Conservation (phyloP, 139 green algal species). For the Chlorokybus atmophyticus region DNA sequence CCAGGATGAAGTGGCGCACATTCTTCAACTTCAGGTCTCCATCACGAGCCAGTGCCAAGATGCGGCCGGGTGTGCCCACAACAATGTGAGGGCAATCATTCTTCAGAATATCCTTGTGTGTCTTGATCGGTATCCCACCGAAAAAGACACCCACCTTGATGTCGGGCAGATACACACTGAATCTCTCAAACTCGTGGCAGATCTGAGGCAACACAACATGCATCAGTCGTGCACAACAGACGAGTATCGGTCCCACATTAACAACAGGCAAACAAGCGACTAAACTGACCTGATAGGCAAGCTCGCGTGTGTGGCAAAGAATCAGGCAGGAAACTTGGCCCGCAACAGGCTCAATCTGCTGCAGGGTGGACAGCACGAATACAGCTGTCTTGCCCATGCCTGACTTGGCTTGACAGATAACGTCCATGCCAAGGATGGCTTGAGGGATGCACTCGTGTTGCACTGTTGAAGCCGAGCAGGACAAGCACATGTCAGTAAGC, state of each 20-base stretch:
- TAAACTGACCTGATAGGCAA: slow-evolving; percentile 74
- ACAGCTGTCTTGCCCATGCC: slow-evolving; percentile 99
- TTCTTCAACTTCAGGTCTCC: slow-evolving; percentile 62
- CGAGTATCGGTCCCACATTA: too few species aligned
- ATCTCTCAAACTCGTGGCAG: slow-evolving; percentile 92
- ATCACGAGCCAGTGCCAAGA: slow-evolving; percentile 63
- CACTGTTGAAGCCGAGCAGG: slow-evolving; percentile 47
- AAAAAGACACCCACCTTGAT: slow-evolving; percentile 89
- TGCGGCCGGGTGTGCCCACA: slow-evolving; percentile 88
- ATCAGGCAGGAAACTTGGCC: slow-evolving; percentile 69
- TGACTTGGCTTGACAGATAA: slow-evolving; percentile 98
- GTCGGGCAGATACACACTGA: slow-evolving; percentile 66
- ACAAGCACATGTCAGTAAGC: background rate
- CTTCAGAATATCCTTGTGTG: slow-evolving; percentile 69
- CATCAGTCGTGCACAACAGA: too few species aligned
- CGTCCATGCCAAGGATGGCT: slow-evolving; percentile 92
- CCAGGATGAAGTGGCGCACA: slow-evolving; percentile 91
- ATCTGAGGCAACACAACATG: slow-evolving; percentile 71
- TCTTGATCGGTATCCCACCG: slow-evolving; percentile 74
- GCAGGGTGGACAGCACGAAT: slow-evolving; percentile 95
- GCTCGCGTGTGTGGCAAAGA: slow-evolving; percentile 96
- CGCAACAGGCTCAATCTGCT: slow-evolving; percentile 72
- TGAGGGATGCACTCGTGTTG: slow-evolving; percentile 98
- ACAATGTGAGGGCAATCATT: slow-evolving; percentile 79
- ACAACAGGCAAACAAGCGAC: too few species aligned